Conservation (phyloP, 768 basidiomycete species). For the Plicaturopsis crispa region DNA sequence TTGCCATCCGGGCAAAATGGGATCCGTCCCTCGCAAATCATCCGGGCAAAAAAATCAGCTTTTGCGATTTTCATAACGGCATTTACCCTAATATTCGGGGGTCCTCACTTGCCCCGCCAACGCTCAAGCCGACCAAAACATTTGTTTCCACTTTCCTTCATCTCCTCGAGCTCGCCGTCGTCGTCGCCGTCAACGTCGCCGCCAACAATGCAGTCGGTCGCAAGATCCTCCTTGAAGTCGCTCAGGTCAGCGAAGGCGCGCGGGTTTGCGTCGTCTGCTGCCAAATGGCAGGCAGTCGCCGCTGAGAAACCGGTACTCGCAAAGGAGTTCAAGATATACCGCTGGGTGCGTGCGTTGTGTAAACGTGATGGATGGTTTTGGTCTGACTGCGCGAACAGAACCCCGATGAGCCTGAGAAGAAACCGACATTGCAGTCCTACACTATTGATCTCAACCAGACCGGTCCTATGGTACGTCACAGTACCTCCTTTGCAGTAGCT, state of each 20-base stretch:
- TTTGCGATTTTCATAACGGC: too few relatives aligned
- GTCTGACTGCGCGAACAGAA: constrained; percentile 40
- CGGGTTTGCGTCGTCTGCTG: neutral
- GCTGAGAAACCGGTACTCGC: constrained; percentile 61
- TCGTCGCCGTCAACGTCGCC: too few relatives aligned
- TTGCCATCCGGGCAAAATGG: too few relatives aligned
- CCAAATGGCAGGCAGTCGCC: constrained; percentile 28
- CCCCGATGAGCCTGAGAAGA: constrained; percentile 89
- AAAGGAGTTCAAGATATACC: constrained; percentile 98
- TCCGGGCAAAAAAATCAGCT: too few relatives aligned
- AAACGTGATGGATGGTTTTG: neutral
- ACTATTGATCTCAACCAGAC: constrained; percentile 88
- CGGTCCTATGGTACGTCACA: constrained; percentile 76
- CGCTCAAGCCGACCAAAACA: too few relatives aligned
- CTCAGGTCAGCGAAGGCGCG: neutral
- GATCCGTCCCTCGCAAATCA: too few relatives aligned
- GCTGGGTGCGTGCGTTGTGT: constrained; percentile 63
- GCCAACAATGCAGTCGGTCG: neutral
- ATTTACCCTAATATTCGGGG: too few relatives aligned
- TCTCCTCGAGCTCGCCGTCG: too few relatives aligned
- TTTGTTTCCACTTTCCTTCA: too few relatives aligned
- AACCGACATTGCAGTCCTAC: constrained; percentile 88
- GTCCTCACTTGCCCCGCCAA: too few relatives aligned
- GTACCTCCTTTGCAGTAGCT: constrained; percentile 1
- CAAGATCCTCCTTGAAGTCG: neutral